phyloP scores from a whole-genome alignment of 208 protist genomes.

The Endotrypanum monterogeii region DNA sequence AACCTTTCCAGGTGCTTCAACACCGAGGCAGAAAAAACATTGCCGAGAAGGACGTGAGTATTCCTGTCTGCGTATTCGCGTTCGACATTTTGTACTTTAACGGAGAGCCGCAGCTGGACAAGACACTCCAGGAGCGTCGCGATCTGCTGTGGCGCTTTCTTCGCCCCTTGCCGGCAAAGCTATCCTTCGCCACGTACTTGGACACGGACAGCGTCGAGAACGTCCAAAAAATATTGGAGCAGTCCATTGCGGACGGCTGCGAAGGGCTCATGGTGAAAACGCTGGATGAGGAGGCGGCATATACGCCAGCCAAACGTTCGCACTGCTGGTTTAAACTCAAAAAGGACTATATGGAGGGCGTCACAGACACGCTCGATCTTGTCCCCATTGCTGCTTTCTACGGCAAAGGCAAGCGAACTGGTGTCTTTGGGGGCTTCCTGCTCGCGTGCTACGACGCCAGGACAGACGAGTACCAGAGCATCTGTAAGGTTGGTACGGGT shows the following conservation, averaged over 20 bases:
- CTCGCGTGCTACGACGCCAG: conserved; percentile 98
- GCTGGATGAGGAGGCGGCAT: conserved; percentile 92
- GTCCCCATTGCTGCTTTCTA: conserved; percentile 98
- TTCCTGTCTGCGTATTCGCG: conserved; percentile 98
- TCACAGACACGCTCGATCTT: conserved; percentile 98
- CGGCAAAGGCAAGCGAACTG: conserved; percentile 98
- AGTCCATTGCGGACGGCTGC: conserved; percentile 89
- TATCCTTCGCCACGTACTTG: conserved; percentile 90
- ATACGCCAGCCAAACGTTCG: conserved; percentile 97
- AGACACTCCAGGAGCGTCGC: conserved; percentile 87
- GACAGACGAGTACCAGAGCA: conserved; percentile 96
- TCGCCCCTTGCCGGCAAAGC: conserved; percentile 71
- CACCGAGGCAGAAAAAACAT: conserved; percentile 94
- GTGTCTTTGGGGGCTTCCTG: conserved; percentile 98
- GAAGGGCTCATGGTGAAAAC: conserved; percentile 99
- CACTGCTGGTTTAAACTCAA: conserved; percentile 99
- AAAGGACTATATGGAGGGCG: conserved; percentile 99
- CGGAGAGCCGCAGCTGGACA: conserved; percentile 87
- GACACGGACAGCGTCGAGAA: conserved; percentile 92
- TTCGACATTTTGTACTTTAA: conserved; percentile 99
- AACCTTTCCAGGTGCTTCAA: conserved; percentile 96
- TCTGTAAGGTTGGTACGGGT: conserved; percentile 98
- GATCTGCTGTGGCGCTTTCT: conserved; percentile 68
- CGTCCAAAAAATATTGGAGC: conserved; percentile 95
- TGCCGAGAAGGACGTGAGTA: conserved; percentile 87